Percentiles rank a stretch among this genome's conserved stretches.
phyloP scores from a whole-genome alignment of 192 early-diverging fungal genomes.

The Allomyces macrogynus region DNA sequence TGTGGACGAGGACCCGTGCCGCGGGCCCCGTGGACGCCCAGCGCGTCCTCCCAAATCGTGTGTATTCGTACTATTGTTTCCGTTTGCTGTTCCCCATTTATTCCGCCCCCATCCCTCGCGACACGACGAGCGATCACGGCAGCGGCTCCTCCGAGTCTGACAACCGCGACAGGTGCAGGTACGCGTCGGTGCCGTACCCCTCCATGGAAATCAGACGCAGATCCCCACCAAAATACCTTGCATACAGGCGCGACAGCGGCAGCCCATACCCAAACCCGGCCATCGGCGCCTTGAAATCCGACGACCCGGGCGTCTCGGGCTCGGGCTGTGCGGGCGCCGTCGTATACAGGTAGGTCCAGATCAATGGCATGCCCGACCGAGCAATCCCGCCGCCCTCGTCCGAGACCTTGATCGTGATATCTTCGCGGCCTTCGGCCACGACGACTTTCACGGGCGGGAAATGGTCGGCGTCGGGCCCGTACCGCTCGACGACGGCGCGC shows the following conservation, averaged over 20 bases:
- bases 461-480: slow-evolving; percentile 58
- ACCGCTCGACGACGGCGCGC: slow-evolving; percentile 80
- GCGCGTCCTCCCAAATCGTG: too few species aligned
- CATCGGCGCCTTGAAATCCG: slow-evolving; percentile 60
- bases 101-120: too few species aligned
- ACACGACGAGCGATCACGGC: slow-evolving; percentile 17
- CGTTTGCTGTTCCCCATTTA: too few species aligned
- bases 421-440: slow-evolving; percentile 68
- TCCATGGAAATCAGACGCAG: slow-evolving; percentile 85
- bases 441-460: slow-evolving; percentile 91
- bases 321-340: slow-evolving; percentile 49
- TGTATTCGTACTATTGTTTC: too few species aligned
- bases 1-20: too few species aligned
- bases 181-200: slow-evolving; percentile 86
- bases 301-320: slow-evolving; percentile 49
- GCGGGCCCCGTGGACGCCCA: too few species aligned
- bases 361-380: slow-evolving; percentile 61
- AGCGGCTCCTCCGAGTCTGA: slow-evolving; percentile 79
- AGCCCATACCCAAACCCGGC: slow-evolving; percentile 88
- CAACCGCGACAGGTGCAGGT: slow-evolving; percentile 73
- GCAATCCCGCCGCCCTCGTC: slow-evolving; percentile 93
- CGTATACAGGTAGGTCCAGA: slow-evolving; percentile 92
- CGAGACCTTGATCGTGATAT: slow-evolving; percentile 89
- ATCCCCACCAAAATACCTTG: slow-evolving; percentile 93
- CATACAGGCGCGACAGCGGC: slow-evolving; percentile 74